Evolutionary conservation across 169 alveolate species (phyloP).

Genomic region (Plasmodium sp.): DNA sequence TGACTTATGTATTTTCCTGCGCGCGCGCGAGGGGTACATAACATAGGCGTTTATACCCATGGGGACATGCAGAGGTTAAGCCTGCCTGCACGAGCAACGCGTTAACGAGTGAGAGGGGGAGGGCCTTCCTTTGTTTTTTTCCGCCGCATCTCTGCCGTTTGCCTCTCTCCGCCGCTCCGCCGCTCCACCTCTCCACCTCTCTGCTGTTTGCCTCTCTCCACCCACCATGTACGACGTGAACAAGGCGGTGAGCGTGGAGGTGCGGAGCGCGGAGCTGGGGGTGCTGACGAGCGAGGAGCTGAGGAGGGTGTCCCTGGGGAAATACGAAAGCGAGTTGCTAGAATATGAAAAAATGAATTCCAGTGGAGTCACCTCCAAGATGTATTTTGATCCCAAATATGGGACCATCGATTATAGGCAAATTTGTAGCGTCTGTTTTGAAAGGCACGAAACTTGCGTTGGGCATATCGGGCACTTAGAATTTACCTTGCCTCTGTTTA

Average conservation of each 20-base stretch:
- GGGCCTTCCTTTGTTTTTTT: not conserved
- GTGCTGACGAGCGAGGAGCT: constrained; percentile 53
- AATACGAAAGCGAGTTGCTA: constrained; percentile 2
- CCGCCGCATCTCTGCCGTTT: too few species aligned
- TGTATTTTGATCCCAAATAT: constrained; percentile 94
- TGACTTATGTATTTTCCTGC: not conserved
- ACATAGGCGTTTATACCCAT: not conserved
- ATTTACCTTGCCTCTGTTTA: constrained; percentile 93
- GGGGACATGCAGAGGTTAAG: not conserved
- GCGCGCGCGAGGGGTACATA: not conserved
- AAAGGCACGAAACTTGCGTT: constrained; percentile 92
- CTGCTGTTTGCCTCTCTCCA: too few species aligned
- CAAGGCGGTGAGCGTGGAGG: constrained; percentile 8
- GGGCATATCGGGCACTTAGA: constrained; percentile 97
- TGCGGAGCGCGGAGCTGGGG: constrained; percentile 39
- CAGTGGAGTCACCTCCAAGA: constrained; percentile 77
- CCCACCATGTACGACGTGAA: constrained; percentile 52
- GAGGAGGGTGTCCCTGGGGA: constrained; percentile 32
- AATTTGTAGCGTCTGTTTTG: constrained; percentile 91
- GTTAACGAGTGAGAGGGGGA: not conserved
- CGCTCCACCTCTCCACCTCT: not conserved
- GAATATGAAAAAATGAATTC: constrained; percentile 12
- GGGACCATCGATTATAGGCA: constrained; percentile 95
- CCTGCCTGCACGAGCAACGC: not conserved
- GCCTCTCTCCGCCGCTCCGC: not conserved